A percentile compares a stretch with the other conserved stretches of the same genome.
Conservation (phyloP, 2,329 filamentous ascomycete genomes). For the Sporothrix euskadiensis region DNA sequence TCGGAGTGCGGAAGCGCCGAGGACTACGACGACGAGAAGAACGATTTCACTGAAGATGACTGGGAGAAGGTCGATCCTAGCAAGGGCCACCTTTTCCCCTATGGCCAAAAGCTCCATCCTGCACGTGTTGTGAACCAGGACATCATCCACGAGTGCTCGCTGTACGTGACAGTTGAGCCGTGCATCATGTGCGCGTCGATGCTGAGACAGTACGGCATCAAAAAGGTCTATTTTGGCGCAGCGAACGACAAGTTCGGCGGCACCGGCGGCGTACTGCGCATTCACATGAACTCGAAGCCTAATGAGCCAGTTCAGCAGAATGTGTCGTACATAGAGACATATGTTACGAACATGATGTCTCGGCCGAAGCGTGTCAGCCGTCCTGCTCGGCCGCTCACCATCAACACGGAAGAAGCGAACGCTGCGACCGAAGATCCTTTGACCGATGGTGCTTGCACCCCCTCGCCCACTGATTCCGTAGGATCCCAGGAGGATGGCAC, state of each 20-base stretch:
- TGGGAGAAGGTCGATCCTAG: slow-evolving; percentile 56
- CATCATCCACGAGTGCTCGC: slow-evolving; percentile 68
- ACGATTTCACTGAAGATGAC: slow-evolving; percentile 43
- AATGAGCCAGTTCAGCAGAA: slow-evolving; percentile 36
- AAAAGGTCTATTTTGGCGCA: slow-evolving; percentile 91
- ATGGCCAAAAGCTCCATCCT: slow-evolving; percentile 60
- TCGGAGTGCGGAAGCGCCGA: slow-evolving; percentile 43
- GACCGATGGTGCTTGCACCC: neutral
- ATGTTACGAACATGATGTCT: slow-evolving; percentile 33
- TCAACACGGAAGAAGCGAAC: slow-evolving; percentile 7
- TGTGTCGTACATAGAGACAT: slow-evolving; percentile 33
- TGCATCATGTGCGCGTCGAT: slow-evolving; percentile 98
- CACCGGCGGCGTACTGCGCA: slow-evolving; percentile 86
- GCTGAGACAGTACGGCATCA: slow-evolving; percentile 82
- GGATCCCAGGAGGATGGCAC: neutral
- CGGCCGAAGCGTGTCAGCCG: slow-evolving; percentile 29
- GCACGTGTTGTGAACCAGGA: slow-evolving; percentile 61
- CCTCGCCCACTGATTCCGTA: slow-evolving; percentile 22
- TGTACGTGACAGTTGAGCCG: slow-evolving; percentile 97
- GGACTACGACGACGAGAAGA: slow-evolving; percentile 35
- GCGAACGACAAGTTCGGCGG: slow-evolving; percentile 97
- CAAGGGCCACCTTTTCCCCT: slow-evolving; percentile 60
- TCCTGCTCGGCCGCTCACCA: neutral
- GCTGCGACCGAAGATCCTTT: neutral
- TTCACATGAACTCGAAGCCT: slow-evolving; percentile 65